These are phyloP conservation scores for Fusarium nurragi DNA, from an alignment of 2,329 filamentous ascomycete species.

Conservation along the genomic window DNA sequence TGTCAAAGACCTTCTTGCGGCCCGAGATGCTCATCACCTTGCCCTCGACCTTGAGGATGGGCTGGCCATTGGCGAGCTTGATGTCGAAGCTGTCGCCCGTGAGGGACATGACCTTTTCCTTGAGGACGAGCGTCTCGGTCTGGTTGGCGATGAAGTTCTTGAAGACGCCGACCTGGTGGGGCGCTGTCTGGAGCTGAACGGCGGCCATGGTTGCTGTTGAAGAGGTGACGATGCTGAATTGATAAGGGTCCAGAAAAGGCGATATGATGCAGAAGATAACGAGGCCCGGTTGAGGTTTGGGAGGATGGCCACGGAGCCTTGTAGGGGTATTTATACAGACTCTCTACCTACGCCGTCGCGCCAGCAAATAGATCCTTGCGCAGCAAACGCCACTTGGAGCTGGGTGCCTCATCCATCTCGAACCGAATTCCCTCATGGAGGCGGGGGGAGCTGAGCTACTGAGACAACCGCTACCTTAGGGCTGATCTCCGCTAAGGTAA, in stretches of 20 bases:
- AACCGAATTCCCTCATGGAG: not conserved
- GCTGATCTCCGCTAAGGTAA: not conserved
- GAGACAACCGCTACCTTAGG: not conserved
- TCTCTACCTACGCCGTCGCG: too few species aligned
- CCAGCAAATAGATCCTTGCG: too few species aligned
- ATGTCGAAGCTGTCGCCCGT: slow-evolving; percentile 73
- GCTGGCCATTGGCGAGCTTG: slow-evolving; percentile 61
- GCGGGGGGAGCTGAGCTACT: not conserved
- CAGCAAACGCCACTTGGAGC: not conserved
- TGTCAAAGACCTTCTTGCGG: slow-evolving; percentile 66
- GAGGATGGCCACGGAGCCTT: not conserved
- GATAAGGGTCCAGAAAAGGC: too few species aligned
- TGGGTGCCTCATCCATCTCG: not conserved
- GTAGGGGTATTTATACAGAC: not conserved
- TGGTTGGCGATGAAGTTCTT: slow-evolving; percentile 50
- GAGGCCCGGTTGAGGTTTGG: not conserved
- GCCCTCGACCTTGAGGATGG: slow-evolving; percentile 66
- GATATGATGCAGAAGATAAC: not conserved
- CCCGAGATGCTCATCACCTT: slow-evolving; percentile 62
- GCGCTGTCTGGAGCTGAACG: slow-evolving; percentile 44
- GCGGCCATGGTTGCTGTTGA: slow-evolving; percentile 15
- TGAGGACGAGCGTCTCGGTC: slow-evolving; percentile 63
- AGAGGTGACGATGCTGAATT: not conserved
- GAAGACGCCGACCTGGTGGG: slow-evolving; percentile 53
- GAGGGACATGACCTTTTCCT: slow-evolving; percentile 69